Base-by-base conservation (phyloP, 2,329 filamentous ascomycete genomes). In the Botrytis fabae region DNA sequence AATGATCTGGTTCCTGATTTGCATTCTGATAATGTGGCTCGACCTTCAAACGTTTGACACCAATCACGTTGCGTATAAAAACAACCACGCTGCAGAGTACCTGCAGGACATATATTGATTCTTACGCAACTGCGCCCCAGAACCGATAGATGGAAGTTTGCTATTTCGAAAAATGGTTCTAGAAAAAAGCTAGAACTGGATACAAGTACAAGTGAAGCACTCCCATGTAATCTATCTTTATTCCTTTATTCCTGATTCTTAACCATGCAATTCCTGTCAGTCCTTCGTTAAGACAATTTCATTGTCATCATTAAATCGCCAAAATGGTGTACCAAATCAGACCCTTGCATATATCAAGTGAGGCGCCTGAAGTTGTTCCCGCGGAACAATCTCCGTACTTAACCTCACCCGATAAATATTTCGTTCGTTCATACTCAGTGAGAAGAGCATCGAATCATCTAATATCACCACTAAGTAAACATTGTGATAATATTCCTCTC, bases 341-440 rank as follows among this genome's bases (percentile, higher is more conserved):
- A 57, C 62, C 48, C 40, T 25, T 72, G 40, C 62, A 68, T 38
- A 69, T 69, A 54, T 64, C 72, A 48, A 73, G 72, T 65, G 66
- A 73, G 59, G 72, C 66, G 48, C 72, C 66, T 20, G 72, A 71
- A 57, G 66, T 70, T 28, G 48, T 73, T 48, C 40, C 59, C 14
- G 48, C 65, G 8, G 59, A 59, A n/a, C 68, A 70, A 20, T 73
- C 71, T n/a, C 65, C 71, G 2, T 61, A 73, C 38, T 44, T 70
- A 12, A 73, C 44, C 18, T 69, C 71, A 16, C 65, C 64, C 25
- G 71, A 73, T 57, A 73, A 73, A 73, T 73, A 69, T 59, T 73
- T 71, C 25, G 72, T 71, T 60, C 72, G 72, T 63, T 64, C 66
- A 51, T 71, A 73, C 35, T 71, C 72, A 4, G 14, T 38, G 18